phyloP scores from a whole-genome alignment of 2,329 filamentous ascomycete species.

The Venturia effusa region DNA sequence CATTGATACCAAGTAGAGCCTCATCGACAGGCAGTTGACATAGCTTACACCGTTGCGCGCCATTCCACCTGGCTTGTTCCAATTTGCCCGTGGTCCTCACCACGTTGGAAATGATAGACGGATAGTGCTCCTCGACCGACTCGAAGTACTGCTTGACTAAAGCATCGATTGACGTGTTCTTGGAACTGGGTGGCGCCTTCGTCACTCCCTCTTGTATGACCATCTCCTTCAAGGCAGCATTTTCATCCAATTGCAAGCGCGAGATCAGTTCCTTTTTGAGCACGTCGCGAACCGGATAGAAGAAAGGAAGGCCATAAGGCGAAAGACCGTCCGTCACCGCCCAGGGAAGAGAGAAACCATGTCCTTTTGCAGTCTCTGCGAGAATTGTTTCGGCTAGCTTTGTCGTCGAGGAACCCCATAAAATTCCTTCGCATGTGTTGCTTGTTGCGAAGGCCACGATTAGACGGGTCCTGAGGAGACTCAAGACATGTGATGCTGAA shows the following conservation, averaged over 20 bases:
- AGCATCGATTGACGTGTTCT: conserved; percentile 79
- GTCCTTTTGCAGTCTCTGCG: conserved; percentile 79
- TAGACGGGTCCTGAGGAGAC: conserved; percentile 60
- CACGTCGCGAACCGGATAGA: conserved; percentile 76
- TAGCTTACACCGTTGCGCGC: background rate
- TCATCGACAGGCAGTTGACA: conserved; percentile 9
- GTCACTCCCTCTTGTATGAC: conserved; percentile 17
- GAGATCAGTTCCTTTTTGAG: conserved; percentile 67
- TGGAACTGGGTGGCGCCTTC: conserved; percentile 22
- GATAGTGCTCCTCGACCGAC: conserved; percentile 74
- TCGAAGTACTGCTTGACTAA: conserved; percentile 84
- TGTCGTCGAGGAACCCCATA: conserved; percentile 82
- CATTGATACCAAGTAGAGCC: conserved; percentile 6
- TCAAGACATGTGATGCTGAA: conserved; percentile 61
- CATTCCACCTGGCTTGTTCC: background rate
- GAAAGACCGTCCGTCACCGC: conserved; percentile 65
- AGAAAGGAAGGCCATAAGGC: conserved; percentile 48
- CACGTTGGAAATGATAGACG: conserved; percentile 89
- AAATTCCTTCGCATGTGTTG: conserved; percentile 54
- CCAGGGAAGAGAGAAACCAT: conserved; percentile 75
- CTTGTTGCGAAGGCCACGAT: conserved; percentile 54
- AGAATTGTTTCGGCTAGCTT: conserved; percentile 77
- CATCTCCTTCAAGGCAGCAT: conserved; percentile 13
- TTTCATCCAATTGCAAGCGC: conserved; percentile 43
- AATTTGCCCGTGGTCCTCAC: conserved; percentile 59